Evolutionary conservation across 2,329 filamentous ascomycete species (phyloP).

Genomic region (Penicillium glabrum): DNA sequence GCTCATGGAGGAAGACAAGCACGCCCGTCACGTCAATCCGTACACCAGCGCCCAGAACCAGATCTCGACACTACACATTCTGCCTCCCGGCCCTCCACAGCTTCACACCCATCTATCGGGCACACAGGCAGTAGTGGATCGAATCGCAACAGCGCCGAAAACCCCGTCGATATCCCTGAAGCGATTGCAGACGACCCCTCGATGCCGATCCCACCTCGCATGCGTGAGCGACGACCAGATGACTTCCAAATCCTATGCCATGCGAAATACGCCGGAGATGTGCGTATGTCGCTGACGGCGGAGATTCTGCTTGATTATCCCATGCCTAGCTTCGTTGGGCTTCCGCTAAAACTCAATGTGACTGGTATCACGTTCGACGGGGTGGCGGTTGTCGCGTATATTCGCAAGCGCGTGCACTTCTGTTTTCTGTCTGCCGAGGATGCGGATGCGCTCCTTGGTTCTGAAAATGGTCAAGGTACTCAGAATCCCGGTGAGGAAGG

Average conservation of each 20-base stretch:
- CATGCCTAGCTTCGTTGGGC: slow-evolving; percentile 96
- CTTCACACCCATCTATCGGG: slow-evolving; percentile 30
- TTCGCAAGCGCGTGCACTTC: slow-evolving; percentile 84
- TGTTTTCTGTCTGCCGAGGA: slow-evolving; percentile 94
- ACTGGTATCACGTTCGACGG: slow-evolving; percentile 95
- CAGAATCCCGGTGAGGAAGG: slow-evolving; percentile 25
- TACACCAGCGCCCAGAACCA: slow-evolving; percentile 28
- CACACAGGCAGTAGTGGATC: slow-evolving; percentile 23
- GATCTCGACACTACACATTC: slow-evolving; percentile 39
- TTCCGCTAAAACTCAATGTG: slow-evolving; percentile 91
- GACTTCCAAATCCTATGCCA: slow-evolving; percentile 92
- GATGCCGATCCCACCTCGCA: slow-evolving; percentile 48
- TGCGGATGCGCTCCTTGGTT: slow-evolving; percentile 70
- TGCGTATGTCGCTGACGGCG: slow-evolving; percentile 84
- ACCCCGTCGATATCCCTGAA: slow-evolving; percentile 22
- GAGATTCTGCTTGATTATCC: slow-evolving; percentile 97
- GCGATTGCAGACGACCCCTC: slow-evolving; percentile 21
- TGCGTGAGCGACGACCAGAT: slow-evolving; percentile 73
- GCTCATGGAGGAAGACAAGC: slow-evolving; percentile 11
- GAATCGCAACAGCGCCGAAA: slow-evolving; percentile 27
- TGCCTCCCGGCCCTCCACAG: slow-evolving; percentile 45
- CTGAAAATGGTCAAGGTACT: slow-evolving; percentile 38
- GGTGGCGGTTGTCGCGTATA: slow-evolving; percentile 87
- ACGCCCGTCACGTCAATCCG: slow-evolving; percentile 14
- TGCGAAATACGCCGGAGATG: slow-evolving; percentile 83